These are phyloP conservation scores for Trypanosoma congolense DNA, from an alignment of 208 protist genomes.

Conservation along the genomic window DNA sequence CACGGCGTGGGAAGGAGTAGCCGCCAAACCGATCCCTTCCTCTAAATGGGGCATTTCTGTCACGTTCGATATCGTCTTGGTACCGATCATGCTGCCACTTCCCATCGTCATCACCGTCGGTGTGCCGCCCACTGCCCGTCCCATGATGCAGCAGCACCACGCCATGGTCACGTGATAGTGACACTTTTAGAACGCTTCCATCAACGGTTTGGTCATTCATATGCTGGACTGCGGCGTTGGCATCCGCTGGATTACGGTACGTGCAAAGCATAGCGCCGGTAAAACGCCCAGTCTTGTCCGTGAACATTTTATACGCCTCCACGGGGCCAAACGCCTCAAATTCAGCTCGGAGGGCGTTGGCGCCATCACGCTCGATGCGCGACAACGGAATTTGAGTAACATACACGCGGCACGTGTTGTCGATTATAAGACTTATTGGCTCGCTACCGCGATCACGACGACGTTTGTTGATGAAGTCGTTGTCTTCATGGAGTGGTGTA, in stretches of 20 bases:
- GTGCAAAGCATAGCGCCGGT: slow-evolving; percentile 79
- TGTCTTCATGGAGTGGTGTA: slow-evolving; percentile 40
- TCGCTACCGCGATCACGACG: slow-evolving; percentile 5
- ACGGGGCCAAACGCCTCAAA: slow-evolving; percentile 82
- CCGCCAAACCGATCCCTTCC: not conserved
- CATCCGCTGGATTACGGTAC: slow-evolving; percentile 87
- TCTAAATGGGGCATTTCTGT: not conserved
- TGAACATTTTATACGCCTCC: slow-evolving; percentile 87
- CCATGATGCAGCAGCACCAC: slow-evolving; percentile 63
- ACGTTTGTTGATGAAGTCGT: slow-evolving; percentile 10
- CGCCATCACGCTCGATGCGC: slow-evolving; percentile 78
- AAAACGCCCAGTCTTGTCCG: slow-evolving; percentile 78
- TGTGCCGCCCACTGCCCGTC: slow-evolving; percentile 20
- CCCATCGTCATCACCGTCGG: slow-evolving; percentile 26
- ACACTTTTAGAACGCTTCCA: slow-evolving; percentile 55
- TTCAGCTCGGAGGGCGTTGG: slow-evolving; percentile 59
- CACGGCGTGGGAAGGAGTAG: not conserved
- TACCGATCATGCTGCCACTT: slow-evolving; percentile 80
- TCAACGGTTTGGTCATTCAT: slow-evolving; percentile 78
- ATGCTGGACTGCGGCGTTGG: slow-evolving; percentile 49
- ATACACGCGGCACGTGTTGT: slow-evolving; percentile 83
- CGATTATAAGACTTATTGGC: slow-evolving; percentile 76
- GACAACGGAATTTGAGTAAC: slow-evolving; percentile 82
- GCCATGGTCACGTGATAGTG: slow-evolving; percentile 69
- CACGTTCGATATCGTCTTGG: slow-evolving; percentile 18